Base-by-base conservation (phyloP, 2,329 filamentous ascomycete genomes). In the Fusarium temperatum region DNA sequence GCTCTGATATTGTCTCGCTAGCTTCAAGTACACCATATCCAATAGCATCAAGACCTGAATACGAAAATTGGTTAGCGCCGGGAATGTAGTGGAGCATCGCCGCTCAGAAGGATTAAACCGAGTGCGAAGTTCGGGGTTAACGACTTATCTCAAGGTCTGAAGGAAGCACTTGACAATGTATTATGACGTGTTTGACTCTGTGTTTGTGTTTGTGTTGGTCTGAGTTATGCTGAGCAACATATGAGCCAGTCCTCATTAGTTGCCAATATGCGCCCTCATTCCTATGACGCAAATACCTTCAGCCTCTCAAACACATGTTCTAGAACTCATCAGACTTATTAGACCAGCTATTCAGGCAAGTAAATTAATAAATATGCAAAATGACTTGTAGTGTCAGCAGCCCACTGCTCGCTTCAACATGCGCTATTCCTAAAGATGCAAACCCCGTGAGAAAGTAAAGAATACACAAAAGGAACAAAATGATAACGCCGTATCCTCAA, bases 311-410 rank as follows among this genome's bases (percentile, higher is more conserved):
- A 26, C 5, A 26, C 14, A 42, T 30, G 24, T 18, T 36, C 15
- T 38, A 48, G 28, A 28, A 32, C 35, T 32, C 44, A 22, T 44
- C 20, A 55, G 38, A n/a, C 47, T 30, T 44, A 39, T 28, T 50
- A 54, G 38, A 64, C 65, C 42, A 62, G 44, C 48, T 69, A 67
- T 64, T 72, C 50, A 74, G 72, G 42, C 72, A 68, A 53, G 58
- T 73, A 76, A 62, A 62, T 73, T 75, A 73, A 62, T 75, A 73
- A 62, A 62, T 72, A 77, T 76, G 68, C 74, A 76, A 75, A 68
- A 69, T 65, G n/a, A 70, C 39, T 61, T 51, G 47, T 58, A 66
- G 65, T 36, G 60, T 53, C 68, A 70, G 69, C 72, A 78, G 76
- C 76, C 76, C 73, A 78, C 76, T 78, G 76, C 76, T 77, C 75